A percentile compares a stretch with the other conserved stretches of the same genome.
Conservation (phyloP, 2,329 filamentous ascomycete genomes). For the Dichotomopilus funicola region DNA sequence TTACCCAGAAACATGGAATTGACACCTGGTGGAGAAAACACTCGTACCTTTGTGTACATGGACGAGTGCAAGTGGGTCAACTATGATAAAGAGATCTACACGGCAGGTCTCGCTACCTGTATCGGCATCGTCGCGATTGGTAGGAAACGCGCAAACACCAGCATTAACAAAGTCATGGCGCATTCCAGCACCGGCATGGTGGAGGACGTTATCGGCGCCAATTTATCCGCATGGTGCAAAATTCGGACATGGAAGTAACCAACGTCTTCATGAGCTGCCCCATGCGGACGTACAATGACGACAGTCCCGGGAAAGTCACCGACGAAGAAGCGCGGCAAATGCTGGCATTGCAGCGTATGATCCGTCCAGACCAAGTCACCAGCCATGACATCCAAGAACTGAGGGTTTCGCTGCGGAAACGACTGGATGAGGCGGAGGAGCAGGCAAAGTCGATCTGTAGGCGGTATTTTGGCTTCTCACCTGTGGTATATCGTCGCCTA, state of each 20-base stretch:
- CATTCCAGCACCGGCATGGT: not conserved
- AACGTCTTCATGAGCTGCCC: not conserved
- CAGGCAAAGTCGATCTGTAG: not conserved
- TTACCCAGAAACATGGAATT: not conserved
- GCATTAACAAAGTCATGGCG: not conserved
- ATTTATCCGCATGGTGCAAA: not conserved
- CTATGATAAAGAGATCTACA: not conserved
- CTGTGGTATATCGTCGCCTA: not conserved
- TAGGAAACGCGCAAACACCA: not conserved
- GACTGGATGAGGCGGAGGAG: not conserved
- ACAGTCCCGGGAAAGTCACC: not conserved
- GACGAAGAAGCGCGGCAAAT: not conserved
- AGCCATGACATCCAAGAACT: not conserved
- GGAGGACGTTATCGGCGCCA: not conserved
- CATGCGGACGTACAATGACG: not conserved
- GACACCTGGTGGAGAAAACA: not conserved
- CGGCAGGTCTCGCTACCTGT: not conserved
- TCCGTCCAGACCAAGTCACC: not conserved
- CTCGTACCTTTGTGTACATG: not conserved
- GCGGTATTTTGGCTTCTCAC: not conserved
- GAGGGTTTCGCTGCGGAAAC: not conserved
- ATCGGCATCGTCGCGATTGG: not conserved
- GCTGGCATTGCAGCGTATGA: not conserved
- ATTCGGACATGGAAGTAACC: not conserved
- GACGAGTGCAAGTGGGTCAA: not conserved